phyloP scores from a whole-genome alignment of 1,139 yeast species.

The Yamadazyma membranifaciens region DNA sequence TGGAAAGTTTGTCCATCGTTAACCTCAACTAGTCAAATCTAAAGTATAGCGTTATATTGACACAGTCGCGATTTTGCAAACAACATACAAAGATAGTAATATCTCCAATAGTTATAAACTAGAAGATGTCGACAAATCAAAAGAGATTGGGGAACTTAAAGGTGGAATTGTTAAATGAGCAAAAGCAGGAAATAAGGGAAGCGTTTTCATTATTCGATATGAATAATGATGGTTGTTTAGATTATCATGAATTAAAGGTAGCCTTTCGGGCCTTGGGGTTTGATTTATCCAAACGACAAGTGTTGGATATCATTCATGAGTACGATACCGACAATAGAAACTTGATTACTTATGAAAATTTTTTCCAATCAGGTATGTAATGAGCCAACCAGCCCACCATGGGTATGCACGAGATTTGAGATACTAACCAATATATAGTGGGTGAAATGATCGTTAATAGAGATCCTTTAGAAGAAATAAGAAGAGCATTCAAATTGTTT shows the following conservation, averaged over 20 bases:
- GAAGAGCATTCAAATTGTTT: constrained; percentile 85
- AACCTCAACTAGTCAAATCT: no score
- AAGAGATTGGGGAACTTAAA: constrained; percentile 38
- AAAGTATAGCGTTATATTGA: no score
- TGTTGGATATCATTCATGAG: constrained; percentile 75
- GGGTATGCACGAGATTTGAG: no score
- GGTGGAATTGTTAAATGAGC: constrained; percentile 79
- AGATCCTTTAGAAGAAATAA: constrained; percentile 91
- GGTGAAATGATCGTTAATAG: constrained; percentile 76
- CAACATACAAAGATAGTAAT: no score
- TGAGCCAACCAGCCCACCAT: no score
- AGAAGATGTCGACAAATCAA: constrained; percentile 14
- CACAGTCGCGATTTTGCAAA: constrained; percentile 1
- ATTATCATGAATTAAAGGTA: constrained; percentile 88
- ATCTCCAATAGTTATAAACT: background rate
- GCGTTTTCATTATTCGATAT: constrained; percentile 92
- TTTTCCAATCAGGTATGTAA: constrained; percentile 69
- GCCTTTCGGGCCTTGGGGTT: constrained; percentile 95
- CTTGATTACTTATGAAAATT: constrained; percentile 76
- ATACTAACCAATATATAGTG: constrained; percentile 44
- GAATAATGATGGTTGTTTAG: constrained; percentile 87
- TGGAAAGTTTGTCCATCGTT: constrained; percentile 1
- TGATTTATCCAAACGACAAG: constrained; percentile 77
- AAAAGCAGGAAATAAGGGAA: constrained; percentile 87
- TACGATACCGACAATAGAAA: constrained; percentile 77